Evolutionary conservation across 2,329 filamentous ascomycete species (phyloP).

Genomic region (Claviceps sp.): DNA sequence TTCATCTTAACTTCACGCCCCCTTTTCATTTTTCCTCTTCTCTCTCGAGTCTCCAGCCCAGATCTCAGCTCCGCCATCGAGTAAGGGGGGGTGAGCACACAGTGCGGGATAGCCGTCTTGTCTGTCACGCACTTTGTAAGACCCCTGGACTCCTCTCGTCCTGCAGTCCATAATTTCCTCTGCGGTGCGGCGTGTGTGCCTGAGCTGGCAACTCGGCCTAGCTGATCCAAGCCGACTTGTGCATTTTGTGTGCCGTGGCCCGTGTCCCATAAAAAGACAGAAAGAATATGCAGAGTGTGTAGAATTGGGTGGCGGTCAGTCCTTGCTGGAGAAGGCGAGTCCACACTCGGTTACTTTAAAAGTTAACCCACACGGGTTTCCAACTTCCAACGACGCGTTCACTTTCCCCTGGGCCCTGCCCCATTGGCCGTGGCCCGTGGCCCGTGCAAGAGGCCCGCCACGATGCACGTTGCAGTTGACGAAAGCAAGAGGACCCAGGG

Average conservation of each 20-base stretch:
- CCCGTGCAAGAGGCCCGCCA: not conserved
- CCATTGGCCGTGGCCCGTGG: too few relatives aligned
- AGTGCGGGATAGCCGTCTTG: not conserved
- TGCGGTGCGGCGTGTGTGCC: conserved; percentile 1
- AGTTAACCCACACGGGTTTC: not conserved
- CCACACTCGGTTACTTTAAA: not conserved
- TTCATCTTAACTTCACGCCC: not conserved
- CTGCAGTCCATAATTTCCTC: conserved; percentile 2
- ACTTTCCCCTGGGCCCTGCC: not conserved
- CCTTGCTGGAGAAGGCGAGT: not conserved
- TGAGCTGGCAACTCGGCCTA: not conserved
- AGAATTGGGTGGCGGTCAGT: conserved; percentile 2
- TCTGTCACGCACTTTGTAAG: not conserved
- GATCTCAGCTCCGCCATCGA: not conserved
- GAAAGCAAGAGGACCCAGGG: not conserved
- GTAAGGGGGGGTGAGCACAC: not conserved
- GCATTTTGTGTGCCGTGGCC: not conserved
- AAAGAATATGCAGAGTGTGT: not conserved
- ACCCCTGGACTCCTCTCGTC: conserved; percentile 2
- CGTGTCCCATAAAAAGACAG: conserved; percentile 2
- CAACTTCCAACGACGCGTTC: not conserved
- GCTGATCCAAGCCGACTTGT: not conserved
- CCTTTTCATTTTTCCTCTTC: not conserved
- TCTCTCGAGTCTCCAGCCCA: not conserved
- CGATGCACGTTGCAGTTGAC: not conserved